Conservation (phyloP, 306 rosid species). For the Ormosia semicastrata region DNA sequence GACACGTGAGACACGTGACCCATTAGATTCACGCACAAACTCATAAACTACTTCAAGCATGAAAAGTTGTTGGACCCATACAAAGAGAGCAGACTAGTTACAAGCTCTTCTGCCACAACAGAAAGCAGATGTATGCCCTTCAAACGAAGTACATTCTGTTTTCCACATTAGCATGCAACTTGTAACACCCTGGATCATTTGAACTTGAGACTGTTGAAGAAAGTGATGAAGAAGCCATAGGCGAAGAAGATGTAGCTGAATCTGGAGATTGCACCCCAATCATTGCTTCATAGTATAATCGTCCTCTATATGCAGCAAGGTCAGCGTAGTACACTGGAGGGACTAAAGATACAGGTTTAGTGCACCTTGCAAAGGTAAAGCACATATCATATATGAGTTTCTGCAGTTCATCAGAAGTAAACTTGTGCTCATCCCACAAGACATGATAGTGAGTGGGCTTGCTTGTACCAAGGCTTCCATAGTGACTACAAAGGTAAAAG, state of each 20-base stretch:
- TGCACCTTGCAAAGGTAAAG: conserved; percentile 79
- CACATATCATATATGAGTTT: conserved; percentile 70
- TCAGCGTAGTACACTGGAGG: conserved; percentile 90
- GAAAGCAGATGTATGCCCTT: not conserved
- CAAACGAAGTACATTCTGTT: conserved; percentile 62
- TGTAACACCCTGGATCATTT: conserved; percentile 26
- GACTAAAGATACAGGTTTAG: conserved; percentile 76
- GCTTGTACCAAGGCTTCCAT: conserved; percentile 76
- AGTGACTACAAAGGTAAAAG: conserved; percentile 71
- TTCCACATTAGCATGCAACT: conserved; percentile 50
- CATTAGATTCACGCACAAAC: conserved; percentile 76
- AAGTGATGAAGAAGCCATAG: conserved; percentile 16
- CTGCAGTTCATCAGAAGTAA: conserved; percentile 65
- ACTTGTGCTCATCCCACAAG: conserved; percentile 66
- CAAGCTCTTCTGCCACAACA: not conserved
- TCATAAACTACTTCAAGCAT: not conserved
- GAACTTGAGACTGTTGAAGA: conserved; percentile 33
- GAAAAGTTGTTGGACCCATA: conserved; percentile 20
- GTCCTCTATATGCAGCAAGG: conserved; percentile 73
- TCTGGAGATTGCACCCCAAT: conserved; percentile 19
- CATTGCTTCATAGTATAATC: conserved; percentile 57
- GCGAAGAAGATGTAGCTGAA: conserved; percentile 26
- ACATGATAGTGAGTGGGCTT: conserved; percentile 84
- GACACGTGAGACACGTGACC: not conserved
- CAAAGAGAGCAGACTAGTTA: not conserved